Base-by-base conservation (phyloP, 805 yeast species). In the Yarrowia divulgata region DNA sequence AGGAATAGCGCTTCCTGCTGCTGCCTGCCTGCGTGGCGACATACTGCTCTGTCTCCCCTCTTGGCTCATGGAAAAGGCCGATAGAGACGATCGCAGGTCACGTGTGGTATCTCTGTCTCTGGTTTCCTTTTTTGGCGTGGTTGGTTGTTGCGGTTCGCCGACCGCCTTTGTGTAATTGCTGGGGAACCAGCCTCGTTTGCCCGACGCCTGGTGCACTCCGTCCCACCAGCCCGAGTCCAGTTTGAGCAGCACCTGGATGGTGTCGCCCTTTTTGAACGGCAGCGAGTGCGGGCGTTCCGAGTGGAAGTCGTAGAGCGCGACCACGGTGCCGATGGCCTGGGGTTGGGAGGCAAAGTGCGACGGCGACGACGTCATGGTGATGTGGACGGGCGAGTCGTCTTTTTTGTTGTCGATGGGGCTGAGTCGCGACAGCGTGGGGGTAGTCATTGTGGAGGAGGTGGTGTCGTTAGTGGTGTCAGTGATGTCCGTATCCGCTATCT, bases 151-250 rank as follows among this genome's bases (percentile, higher is more conserved):
- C 39, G n/a, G n/a, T 42, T n/a, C 29, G 29, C 14, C 18, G 29
- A 60, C 39, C 4, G 49, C 4, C 14, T 10, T 14, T 35, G 87
- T 87, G 77, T 84, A 88, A 70, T 84, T 85, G 62, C 84, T 84
- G 18, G 97, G 97, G 79, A 92, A 90, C 97, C 97, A 92, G 73
- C 97, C 97, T 75, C 96, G 82, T 8, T 84, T 84, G 19, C 75
- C 77, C 1, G 79, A 76, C 46, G 77, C 78, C 6, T 75, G 77
- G n/a, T 52, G 50, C 45, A 81, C 72, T 12, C 97, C 97, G 77
- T 92, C 97, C 95, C 96, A 91, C 97, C 97, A 92, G 1, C 92
- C 90, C 2, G 86, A 77, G 48, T 84, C 85, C 16, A 86, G 81
- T 71, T 89, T 89, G 16, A 83, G 76, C n/a, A 90, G 75, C 14